phyloP scores from a whole-genome alignment of 352 stramenopile genomes.

The Sclerospora graminicola region DNA sequence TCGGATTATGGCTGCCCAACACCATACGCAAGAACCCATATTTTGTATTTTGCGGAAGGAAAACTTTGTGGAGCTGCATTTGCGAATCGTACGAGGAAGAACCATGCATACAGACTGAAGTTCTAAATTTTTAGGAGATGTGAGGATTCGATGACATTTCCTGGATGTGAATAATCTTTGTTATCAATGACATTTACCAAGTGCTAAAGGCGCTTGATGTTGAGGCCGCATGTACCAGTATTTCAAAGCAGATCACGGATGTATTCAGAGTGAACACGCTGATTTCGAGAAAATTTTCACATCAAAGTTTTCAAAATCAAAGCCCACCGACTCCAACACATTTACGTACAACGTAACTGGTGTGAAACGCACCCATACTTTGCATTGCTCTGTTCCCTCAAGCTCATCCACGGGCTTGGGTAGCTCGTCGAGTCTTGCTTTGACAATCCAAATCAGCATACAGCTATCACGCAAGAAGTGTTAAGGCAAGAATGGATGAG shows the following conservation, averaged over 20 bases:
- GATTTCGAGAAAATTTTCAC: no score
- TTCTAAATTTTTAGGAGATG: constrained; percentile 97
- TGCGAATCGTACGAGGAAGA: constrained; percentile 76
- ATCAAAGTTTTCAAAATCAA: no score
- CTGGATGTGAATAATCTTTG: constrained; percentile 92
- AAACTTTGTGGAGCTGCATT: constrained; percentile 74
- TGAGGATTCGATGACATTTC: constrained; percentile 89
- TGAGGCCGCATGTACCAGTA: constrained; percentile 93
- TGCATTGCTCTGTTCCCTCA: constrained; percentile 23
- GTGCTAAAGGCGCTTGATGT: constrained; percentile 97
- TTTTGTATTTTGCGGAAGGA: constrained; percentile 77
- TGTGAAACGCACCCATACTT: constrained; percentile 18
- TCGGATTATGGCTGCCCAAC: no score
- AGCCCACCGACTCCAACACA: no score
- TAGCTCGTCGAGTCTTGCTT: constrained; percentile 43
- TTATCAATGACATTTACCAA: constrained; percentile 98
- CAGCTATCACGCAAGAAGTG: constrained; percentile 53
- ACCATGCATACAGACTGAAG: constrained; percentile 89
- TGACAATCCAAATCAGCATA: constrained; percentile 67
- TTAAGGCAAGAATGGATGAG: constrained; percentile 62
- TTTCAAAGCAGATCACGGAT: constrained; percentile 97
- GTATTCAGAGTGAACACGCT: no score
- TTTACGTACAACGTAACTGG: constrained; percentile 7
- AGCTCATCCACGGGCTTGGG: constrained; percentile 25
- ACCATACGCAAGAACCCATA: constrained; percentile 82